Evolutionary conservation across 345 rosid genomes (phyloP), one percentile per base, ranked within the genome.

Genomic region (Excoecaria agallocha): DNA sequence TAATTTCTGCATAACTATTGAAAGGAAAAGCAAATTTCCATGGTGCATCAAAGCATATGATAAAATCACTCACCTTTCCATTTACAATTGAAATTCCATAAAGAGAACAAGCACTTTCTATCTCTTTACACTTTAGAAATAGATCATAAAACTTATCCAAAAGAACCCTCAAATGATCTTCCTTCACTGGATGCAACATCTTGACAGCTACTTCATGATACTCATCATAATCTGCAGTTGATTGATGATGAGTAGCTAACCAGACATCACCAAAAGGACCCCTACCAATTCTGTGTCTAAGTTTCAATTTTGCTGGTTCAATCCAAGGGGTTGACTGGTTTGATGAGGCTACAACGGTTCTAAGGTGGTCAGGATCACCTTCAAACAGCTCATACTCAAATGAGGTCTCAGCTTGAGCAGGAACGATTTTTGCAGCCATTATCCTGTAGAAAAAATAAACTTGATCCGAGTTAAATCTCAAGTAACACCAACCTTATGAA

Each of bases 211-310:
- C 96, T 84, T 95, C 99, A 74, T 87, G 89, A 76, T 61, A 84
- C 79, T 90, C 90, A 64, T 87, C 88, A 69, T 84, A 90, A 79
- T 89, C 97, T 11, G 80, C 79, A 12, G 85, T 84, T 0, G 87
- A 87, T 57, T 76, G 91, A 81, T 91, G 91, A 86, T 79, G 89
- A 70, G 99, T 95, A 61, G 94, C 98, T 62, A 95, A 79, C 97
- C 97, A 95, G 71, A 89, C 94, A 82, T 95, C 99, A 41, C 99
- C 98, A 74, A 93, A 95, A 17, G 89, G 86, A 16, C 99, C 99
- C 85, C 98, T 86, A 70, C 99, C 99, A 46, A 95, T 91, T 38
- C 98, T 86, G 76, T 95, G 98, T 46, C 94, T 83, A 66, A 91
- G 93, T 83, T 88, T 93, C 83, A 95, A 79, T 16, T 78, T 50